Conservation (phyloP, 306 rosid genomes). For the Pueraria montana region DNA sequence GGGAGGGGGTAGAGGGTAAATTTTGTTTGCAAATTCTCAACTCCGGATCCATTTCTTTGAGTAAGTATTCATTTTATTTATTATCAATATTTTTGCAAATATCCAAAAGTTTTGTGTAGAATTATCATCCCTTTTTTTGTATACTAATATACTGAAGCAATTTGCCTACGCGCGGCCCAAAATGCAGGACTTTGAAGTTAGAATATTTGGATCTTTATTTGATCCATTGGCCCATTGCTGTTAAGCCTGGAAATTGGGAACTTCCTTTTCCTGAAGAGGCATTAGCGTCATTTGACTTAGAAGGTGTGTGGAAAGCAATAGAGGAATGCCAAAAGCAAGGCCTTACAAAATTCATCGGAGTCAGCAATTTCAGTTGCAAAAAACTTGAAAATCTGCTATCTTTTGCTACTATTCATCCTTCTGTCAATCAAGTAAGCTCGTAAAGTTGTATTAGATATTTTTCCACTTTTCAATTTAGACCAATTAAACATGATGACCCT, state of each 20-base stretch:
- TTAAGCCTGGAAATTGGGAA: background rate
- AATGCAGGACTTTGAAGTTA: slow-evolving; percentile 41
- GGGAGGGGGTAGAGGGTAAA: too few species aligned
- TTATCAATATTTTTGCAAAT: too few species aligned
- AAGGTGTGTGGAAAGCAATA: slow-evolving; percentile 71
- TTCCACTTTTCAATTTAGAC: background rate
- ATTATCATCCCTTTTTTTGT: too few species aligned
- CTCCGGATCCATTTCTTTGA: too few species aligned
- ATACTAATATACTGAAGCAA: background rate
- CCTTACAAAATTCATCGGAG: slow-evolving; percentile 47
- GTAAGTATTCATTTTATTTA: too few species aligned
- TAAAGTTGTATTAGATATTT: background rate
- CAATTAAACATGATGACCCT: background rate
- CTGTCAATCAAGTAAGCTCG: slow-evolving; percentile 43
- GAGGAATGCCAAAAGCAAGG: slow-evolving; percentile 58
- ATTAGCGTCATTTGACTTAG: slow-evolving; percentile 48
- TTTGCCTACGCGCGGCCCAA: background rate
- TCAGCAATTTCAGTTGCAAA: slow-evolving; percentile 40
- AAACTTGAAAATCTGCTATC: slow-evolving; percentile 46
- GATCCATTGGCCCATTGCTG: slow-evolving; percentile 48
- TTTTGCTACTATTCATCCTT: slow-evolving; percentile 56
- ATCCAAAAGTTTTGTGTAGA: too few species aligned
- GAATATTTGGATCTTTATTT: slow-evolving; percentile 53
- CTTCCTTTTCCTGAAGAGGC: slow-evolving; percentile 30
- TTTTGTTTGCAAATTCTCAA: too few species aligned